Percentiles rank a stretch among this genome's conserved stretches.
phyloP scores from a whole-genome alignment of 352 stramenopile species.

The Vaucheria bursata region DNA sequence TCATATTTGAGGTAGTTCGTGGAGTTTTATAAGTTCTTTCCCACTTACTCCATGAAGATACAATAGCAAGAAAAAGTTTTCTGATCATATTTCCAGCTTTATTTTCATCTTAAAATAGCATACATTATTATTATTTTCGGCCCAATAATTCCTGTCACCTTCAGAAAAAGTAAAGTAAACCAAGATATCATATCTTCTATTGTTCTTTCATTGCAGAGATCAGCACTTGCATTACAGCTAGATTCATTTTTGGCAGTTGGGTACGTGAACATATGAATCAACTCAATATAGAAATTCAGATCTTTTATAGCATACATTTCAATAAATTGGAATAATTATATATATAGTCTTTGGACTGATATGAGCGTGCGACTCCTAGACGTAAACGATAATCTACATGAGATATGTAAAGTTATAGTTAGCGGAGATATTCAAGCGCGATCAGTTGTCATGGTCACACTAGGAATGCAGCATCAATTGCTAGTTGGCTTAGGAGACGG shows the following conservation, averaged over 20 bases:
- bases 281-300: no score
- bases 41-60: no score
- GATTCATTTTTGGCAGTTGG: background rate
- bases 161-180: no score
- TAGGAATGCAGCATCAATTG: conserved; percentile 72
- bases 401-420: conserved; percentile 42
- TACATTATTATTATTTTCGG: no score
- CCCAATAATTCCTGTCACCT: no score
- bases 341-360: conserved; percentile 86
- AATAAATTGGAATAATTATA: conserved; percentile 42
- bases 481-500: conserved; percentile 93
- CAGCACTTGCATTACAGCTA: background rate
- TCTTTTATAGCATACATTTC: no score
- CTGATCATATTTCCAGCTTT: no score
- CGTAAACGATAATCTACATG: conserved; percentile 51
- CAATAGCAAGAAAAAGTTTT: no score
- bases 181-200: no score
- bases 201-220: background rate
- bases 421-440: conserved; percentile 60
- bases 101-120: no score
- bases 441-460: conserved; percentile 70
- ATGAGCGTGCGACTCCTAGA: conserved; percentile 62
- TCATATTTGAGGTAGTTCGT: no score
- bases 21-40: no score
- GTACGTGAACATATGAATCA: background rate